A percentile compares a stretch with the other conserved stretches of the same genome.
phyloP scores from a whole-genome alignment of 2,329 filamentous ascomycete species.

The Sporothrix humicola region DNA sequence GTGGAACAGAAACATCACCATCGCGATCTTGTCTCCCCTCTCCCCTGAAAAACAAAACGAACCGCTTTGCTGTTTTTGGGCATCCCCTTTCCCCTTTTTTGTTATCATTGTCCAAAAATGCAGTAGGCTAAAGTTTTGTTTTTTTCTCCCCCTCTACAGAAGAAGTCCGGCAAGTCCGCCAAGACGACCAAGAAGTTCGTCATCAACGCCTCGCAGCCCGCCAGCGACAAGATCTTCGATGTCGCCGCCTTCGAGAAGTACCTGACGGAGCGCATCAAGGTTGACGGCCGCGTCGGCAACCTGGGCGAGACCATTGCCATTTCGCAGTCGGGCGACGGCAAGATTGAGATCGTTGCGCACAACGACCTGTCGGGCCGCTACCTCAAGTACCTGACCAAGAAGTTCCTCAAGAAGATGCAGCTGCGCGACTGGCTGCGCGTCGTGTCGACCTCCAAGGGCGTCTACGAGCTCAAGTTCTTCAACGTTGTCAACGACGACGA shows the following conservation, averaged over 20 bases:
- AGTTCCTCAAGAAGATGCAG: conserved; percentile 99
- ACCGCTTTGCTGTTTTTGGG: conserved; percentile 92
- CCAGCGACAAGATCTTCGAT: conserved; percentile 99
- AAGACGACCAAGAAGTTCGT: conserved; percentile 96
- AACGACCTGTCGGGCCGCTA: conserved; percentile 98
- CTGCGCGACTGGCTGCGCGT: conserved; percentile 99
- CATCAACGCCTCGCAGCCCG: conserved; percentile 99
- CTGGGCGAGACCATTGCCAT: conserved; percentile 92
- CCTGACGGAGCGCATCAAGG: conserved; percentile 99
- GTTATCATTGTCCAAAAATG: conserved; percentile 56
- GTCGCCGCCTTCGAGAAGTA: conserved; percentile 99
- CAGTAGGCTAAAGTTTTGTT: conserved; percentile 89
- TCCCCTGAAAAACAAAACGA: conserved; percentile 41
- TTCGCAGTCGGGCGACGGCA: conserved; percentile 90
- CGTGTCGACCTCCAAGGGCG: conserved; percentile 95
- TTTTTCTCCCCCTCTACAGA: conserved; percentile 56
- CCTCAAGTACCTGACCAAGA: conserved; percentile 99
- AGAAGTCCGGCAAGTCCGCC: conserved; percentile 68
- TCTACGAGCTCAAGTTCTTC: conserved; percentile 99
- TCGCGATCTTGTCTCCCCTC: not conserved
- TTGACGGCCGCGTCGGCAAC: conserved; percentile 97
- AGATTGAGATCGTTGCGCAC: conserved; percentile 97
- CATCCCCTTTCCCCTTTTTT: conserved; percentile 41
- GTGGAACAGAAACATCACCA: conserved; percentile 2
- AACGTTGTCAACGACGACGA: conserved; percentile 99